Evolutionary conservation across 1,284 basidiomycete species (phyloP), one percentile per base, ranked within the genome.

Genomic region (Ustilago tritici): DNA sequence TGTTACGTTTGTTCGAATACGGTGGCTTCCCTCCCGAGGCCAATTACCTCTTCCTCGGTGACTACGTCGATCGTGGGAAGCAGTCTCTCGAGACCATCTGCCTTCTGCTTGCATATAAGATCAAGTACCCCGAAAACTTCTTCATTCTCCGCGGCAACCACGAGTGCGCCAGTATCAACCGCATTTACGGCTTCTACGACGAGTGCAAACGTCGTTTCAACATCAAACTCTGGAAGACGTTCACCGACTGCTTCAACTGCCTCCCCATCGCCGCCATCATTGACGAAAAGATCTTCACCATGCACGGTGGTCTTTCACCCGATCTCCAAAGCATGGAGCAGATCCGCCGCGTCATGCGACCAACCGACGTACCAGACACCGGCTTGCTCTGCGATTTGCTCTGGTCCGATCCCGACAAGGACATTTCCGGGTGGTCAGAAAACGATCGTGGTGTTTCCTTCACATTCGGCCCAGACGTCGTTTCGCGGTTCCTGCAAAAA

Each of bases 271-370:
- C 95, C 56, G 94, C 94, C 78, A 95, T 96, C 88, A 96, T 96
- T 85, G 95, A 96, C 88, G 94, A 96, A 87, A 95, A 96, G 89
- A 96, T 96, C 86, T 95, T 96, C 87, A 95, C 94, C 58, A 88
- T 88, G 87, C 94, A 96, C 83, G 93, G 93, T 57, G 92, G 93
- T 55, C 90, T 98, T 82, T 95, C 93, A 87, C 96, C 97, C 58
- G 95, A 98, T 88, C 89, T 99, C 77, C 95, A 98, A 89, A 95
- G 93, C 85, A 99, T 99, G 96, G 96, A 99, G 88, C 95, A 99
- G 89, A 99, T 99, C 89, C 91, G 97, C 87, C 91, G 96, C 87
- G 95, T 99, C 58, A 98, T 98, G 96, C 90, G 96, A 88, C 97
- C 96, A 46, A 99, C 96, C 69, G 96, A 99, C 88, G 96, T 99